Base-by-base conservation (phyloP, 352 stramenopile species). In the Phytophthora cactorum region DNA sequence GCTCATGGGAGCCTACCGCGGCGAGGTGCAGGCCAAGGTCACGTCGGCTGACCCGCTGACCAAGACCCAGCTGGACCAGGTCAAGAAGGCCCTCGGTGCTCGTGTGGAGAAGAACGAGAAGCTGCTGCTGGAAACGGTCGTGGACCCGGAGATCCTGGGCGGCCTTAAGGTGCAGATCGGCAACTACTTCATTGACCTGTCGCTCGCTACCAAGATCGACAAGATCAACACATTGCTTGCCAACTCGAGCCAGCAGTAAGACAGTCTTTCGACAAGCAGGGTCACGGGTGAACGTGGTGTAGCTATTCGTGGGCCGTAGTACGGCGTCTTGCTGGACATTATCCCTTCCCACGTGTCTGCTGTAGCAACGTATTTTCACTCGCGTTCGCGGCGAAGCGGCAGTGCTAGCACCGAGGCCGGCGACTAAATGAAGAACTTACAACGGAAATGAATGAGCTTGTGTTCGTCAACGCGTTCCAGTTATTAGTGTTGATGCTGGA, bases 151-250 rank as follows among this genome's bases (percentile, higher is more conserved):
- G 63, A 98, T 99, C 74, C 75, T 99, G 64, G 96, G 96, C 36
- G 96, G 96, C 66, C 88, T 99, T 61, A 98, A 98, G 84, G 94
- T 99, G 66, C 95, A 98, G 84, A 98, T 98, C 79, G 96, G 95
- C 70, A 97, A 98, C 84, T 96, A 98, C 86, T 99, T 99, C 81
- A 97, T 99, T 72, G 96, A 99, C 83, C 77, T 99, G 71, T 98
- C 93, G 72, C 86, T 98, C 52, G 88, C 89, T 51, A 98, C 88
- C 66, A 96, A 97, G 82, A 98, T 99, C 80, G 95, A 98, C 71
- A 97, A 97, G 85, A 95, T 96, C 77, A 89, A 96, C 78, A 89
- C 75, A 73, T 83, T 93, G 77, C 75, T 93, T 66, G 79, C 82
- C 32, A 91, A 85, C 75, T 79, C 81, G 58, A 88, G 75, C 73